These are phyloP conservation scores for Sodiomyces alkalinus DNA, from an alignment of 2,329 filamentous ascomycete species.

Conservation along the genomic window DNA sequence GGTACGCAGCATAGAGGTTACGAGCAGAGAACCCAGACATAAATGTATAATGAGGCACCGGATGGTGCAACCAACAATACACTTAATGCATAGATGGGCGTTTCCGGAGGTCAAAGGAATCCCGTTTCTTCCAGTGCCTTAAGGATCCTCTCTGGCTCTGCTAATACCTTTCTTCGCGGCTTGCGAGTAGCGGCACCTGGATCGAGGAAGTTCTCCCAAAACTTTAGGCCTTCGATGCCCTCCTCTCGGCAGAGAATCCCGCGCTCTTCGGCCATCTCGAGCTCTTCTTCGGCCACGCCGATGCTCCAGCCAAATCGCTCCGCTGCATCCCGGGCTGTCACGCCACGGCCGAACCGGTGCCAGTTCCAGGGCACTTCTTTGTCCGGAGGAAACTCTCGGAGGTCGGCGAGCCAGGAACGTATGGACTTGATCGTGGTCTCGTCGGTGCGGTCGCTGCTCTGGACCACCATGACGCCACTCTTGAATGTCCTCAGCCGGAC, in stretches of 20 bases:
- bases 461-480: slow-evolving; percentile 87
- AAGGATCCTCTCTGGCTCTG: slow-evolving; percentile 25
- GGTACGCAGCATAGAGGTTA: no score
- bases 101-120: background rate
- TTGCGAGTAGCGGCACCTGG: slow-evolving; percentile 21
- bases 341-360: slow-evolving; percentile 62
- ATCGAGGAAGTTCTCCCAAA: slow-evolving; percentile 72
- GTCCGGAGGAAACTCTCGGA: slow-evolving; percentile 51
- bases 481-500: slow-evolving; percentile 80
- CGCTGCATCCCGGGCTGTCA: slow-evolving; percentile 80
- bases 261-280: slow-evolving; percentile 92
- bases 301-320: slow-evolving; percentile 94
- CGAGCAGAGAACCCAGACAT: no score
- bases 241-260: slow-evolving; percentile 83
- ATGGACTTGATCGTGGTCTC: slow-evolving; percentile 73
- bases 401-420: slow-evolving; percentile 59
- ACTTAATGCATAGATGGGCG: no score
- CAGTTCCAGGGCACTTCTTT: slow-evolving; percentile 61
- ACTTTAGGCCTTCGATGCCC: slow-evolving; percentile 76
- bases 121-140: slow-evolving; percentile 23
- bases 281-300: slow-evolving; percentile 84
- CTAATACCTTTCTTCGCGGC: slow-evolving; percentile 11
- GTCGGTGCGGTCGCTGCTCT: slow-evolving; percentile 75
- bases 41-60: no score
- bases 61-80: no score